Evolutionary conservation across 2,329 filamentous ascomycete species (phyloP).

Genomic region (Helminthosporium solani): DNA sequence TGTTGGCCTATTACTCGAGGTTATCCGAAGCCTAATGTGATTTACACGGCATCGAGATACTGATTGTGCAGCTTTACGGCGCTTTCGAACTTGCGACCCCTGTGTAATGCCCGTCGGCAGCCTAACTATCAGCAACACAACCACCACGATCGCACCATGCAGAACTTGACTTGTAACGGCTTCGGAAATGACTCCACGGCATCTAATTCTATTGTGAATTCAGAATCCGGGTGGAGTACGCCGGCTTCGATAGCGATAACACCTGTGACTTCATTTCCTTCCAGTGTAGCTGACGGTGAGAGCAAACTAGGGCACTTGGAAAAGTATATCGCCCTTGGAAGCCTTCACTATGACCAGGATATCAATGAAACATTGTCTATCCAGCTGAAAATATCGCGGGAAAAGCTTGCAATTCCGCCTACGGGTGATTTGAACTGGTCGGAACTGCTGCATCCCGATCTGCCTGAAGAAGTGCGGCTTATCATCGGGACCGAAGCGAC

Average conservation of each 20-base stretch:
- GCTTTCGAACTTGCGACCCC: background rate
- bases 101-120: background rate
- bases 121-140: background rate
- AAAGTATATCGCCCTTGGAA: slow-evolving; percentile 40
- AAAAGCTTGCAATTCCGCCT: background rate
- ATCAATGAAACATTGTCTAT: background rate
- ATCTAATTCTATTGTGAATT: background rate
- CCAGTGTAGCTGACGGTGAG: slow-evolving; percentile 3
- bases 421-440: slow-evolving; percentile 17
- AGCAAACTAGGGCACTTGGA: slow-evolving; percentile 19
- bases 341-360: slow-evolving; percentile 25
- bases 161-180: background rate
- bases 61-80: background rate
- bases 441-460: slow-evolving; percentile 21
- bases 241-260: background rate
- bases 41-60: background rate
- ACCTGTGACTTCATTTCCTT: background rate
- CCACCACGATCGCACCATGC: background rate
- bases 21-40: background rate
- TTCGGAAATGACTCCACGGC: background rate
- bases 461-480: slow-evolving; percentile 23
- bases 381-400: too few species aligned
- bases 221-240: background rate
- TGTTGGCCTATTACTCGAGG: too few species aligned
- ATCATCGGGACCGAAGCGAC: slow-evolving; percentile 26